These are phyloP conservation scores for Aspergillus pseudotamarii DNA, from an alignment of 2,329 filamentous ascomycete genomes.

Conservation along the genomic window DNA sequence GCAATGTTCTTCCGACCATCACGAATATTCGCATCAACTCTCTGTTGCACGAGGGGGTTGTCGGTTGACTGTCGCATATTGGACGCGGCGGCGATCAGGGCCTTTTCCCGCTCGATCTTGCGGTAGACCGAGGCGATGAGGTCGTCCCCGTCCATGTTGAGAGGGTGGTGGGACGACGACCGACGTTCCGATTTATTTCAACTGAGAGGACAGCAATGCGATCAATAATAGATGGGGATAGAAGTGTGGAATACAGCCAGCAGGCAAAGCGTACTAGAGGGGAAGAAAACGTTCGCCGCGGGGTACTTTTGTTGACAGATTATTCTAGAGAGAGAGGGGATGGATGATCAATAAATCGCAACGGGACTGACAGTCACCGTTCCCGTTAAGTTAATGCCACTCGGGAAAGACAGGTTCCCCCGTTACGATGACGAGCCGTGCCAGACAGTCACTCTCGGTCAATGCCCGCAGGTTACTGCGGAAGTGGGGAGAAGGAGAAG, in stretches of 20 bases:
- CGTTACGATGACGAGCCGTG: constrained; percentile 15
- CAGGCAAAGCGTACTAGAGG: constrained; percentile 10
- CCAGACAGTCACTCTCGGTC: background rate
- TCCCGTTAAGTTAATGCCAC: constrained; percentile 9
- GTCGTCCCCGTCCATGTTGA: constrained; percentile 62
- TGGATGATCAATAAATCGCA: constrained; percentile 13
- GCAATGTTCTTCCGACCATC: constrained; percentile 91
- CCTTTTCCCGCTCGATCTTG: constrained; percentile 98
- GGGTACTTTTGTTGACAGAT: constrained; percentile 31
- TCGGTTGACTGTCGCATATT: constrained; percentile 94
- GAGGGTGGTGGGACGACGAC: constrained; percentile 25
- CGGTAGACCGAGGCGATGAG: constrained; percentile 79
- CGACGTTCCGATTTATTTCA: constrained; percentile 4
- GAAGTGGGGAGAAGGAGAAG: background rate
- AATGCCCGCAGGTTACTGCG: background rate
- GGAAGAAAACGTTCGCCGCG: constrained; percentile 21
- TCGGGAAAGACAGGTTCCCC: constrained; percentile 16
- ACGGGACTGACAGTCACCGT: constrained; percentile 10
- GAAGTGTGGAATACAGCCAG: constrained; percentile 4
- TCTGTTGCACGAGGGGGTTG: constrained; percentile 87
- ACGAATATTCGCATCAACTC: constrained; percentile 90
- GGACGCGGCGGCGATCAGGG: constrained; percentile 89
- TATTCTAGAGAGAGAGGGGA: constrained; percentile 5
- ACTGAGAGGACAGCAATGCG: constrained; percentile 20
- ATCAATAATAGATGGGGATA: constrained; percentile 1